Evolutionary conservation across 371 early-diverging fungal species (phyloP).

Genomic region (Funneliformis caledonium): DNA sequence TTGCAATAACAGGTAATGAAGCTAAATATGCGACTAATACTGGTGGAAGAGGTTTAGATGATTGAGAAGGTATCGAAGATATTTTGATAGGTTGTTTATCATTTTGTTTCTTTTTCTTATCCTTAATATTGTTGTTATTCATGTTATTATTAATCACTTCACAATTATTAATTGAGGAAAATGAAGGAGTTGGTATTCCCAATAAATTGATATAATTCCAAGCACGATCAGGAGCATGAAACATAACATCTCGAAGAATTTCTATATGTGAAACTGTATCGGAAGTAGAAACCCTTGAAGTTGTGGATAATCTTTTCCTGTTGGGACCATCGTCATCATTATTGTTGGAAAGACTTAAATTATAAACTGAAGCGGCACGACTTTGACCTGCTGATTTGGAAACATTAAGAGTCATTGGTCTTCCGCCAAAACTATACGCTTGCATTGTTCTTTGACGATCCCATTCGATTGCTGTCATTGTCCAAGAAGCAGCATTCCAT

Average conservation of each 20-base stretch:
- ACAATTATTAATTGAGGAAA: neutral
- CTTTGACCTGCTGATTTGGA: neutral
- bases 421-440: slow-evolving; percentile 39
- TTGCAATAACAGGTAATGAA: neutral
- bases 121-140: neutral
- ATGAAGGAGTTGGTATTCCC: slow-evolving; percentile 13
- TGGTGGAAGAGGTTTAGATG: neutral
- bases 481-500: slow-evolving; percentile 40
- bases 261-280: slow-evolving; percentile 39
- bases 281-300: neutral
- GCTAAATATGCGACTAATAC: slow-evolving; percentile 28
- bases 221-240: slow-evolving; percentile 40
- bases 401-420: slow-evolving; percentile 18
- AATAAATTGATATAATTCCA: slow-evolving; percentile 33
- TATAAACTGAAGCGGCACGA: slow-evolving; percentile 34
- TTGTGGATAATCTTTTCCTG: neutral
- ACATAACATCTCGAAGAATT: slow-evolving; percentile 28
- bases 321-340: neutral
- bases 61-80: neutral
- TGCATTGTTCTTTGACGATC: slow-evolving; percentile 42
- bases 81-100: neutral
- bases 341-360: slow-evolving; percentile 2
- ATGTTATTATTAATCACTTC: neutral
- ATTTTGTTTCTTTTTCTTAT: slow-evolving; percentile 23
- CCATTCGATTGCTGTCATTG: slow-evolving; percentile 41